Conservation (phyloP, 2,329 filamentous ascomycete genomes). For the Stagonosporopsis vannaccii region DNA sequence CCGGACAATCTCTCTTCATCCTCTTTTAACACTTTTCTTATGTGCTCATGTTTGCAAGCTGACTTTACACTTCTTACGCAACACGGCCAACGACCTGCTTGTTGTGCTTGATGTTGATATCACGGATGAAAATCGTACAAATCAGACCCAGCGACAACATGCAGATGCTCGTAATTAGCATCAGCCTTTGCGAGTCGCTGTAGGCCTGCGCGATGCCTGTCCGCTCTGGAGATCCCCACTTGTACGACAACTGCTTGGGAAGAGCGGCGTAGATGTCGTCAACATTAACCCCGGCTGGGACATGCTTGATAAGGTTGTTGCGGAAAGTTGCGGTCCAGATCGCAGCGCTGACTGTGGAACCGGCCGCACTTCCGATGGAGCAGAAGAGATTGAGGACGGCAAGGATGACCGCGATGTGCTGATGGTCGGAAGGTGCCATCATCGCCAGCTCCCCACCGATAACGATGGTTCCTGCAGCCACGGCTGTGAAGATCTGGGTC, state of each 20-base stretch:
- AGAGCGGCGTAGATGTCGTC: conserved; percentile 59
- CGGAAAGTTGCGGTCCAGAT: conserved; percentile 69
- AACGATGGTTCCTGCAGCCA: conserved; percentile 33
- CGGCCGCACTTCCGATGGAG: conserved; percentile 57
- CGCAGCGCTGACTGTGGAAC: conserved; percentile 63
- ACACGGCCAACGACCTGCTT: conserved; percentile 60
- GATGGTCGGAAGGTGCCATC: conserved; percentile 27
- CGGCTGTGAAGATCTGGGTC: conserved; percentile 37
- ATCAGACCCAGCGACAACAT: conserved; percentile 37
- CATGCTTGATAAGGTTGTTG: conserved; percentile 52
- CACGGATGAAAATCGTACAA: conserved; percentile 54
- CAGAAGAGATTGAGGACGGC: conserved; percentile 65
- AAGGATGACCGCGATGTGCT: conserved; percentile 28
- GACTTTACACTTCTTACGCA: neutral
- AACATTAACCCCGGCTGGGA: conserved; percentile 52
- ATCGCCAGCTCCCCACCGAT: conserved; percentile 31
- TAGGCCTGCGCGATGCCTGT: conserved; percentile 44
- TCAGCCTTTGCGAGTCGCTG: conserved; percentile 36
- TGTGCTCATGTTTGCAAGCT: neutral
- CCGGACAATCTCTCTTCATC: neutral
- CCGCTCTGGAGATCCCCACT: conserved; percentile 57
- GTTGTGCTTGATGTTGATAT: conserved; percentile 54
- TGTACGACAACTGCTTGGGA: conserved; percentile 61
- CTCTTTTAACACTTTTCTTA: neutral
- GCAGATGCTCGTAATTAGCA: conserved; percentile 37